A percentile compares a stretch with the other conserved stretches of the same genome.
phyloP scores from a whole-genome alignment of 2,329 filamentous ascomycete species.

The Botrytis aclada region DNA sequence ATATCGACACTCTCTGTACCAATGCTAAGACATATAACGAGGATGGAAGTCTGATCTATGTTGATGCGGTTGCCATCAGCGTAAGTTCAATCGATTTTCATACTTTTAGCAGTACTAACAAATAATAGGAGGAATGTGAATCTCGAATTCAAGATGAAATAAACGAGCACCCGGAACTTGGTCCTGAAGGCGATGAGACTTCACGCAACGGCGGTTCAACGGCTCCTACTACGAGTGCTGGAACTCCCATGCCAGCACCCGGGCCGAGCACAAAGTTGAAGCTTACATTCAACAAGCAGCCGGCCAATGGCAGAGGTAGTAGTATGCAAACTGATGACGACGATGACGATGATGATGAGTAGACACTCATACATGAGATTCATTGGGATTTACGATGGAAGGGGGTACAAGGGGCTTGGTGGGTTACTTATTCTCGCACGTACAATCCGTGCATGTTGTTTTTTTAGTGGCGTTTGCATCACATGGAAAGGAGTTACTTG shows the following conservation, averaged over 20 bases:
- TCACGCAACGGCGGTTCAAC: conserved; percentile 38
- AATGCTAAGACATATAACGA: conserved; percentile 98
- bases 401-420: conserved; percentile 19
- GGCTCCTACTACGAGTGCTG: conserved; percentile 55
- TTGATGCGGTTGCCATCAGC: conserved; percentile 90
- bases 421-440: conserved; percentile 20
- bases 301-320: conserved; percentile 42
- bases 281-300: conserved; percentile 54
- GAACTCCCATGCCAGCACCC: conserved; percentile 61
- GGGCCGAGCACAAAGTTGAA: conserved; percentile 56
- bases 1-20: conserved; percentile 78
- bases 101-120: conserved; percentile 38
- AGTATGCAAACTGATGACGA: conserved; percentile 54
- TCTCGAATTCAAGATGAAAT: conserved; percentile 53
- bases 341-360: conserved; percentile 40
- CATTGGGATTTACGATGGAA: conserved; percentile 21
- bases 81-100: conserved; percentile 50
- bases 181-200: conserved; percentile 48
- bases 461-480: conserved; percentile 23
- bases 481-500: conserved; percentile 15
- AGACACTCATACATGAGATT: conserved; percentile 16
- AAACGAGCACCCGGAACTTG: conserved; percentile 52
- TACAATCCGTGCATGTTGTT: conserved; percentile 12
- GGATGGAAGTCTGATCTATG: conserved; percentile 85
- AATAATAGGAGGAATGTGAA: conserved; percentile 54